Evolutionary conservation across 495 filamentous ascomycete genomes (phyloP).

Genomic region (Neurospora sp.): DNA sequence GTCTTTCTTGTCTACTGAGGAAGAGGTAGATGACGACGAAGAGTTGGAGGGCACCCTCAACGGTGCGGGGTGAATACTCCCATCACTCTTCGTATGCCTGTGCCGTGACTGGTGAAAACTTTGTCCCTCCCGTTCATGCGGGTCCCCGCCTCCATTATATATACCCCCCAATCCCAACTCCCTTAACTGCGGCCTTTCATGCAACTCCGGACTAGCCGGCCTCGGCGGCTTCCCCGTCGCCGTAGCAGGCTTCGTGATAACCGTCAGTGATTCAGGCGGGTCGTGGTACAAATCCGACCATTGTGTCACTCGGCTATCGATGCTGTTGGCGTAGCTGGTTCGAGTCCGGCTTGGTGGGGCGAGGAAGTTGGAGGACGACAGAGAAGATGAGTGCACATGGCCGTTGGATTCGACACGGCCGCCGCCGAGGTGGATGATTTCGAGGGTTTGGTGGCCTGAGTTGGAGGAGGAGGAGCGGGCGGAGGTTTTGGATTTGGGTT

Average conservation of each 20-base stretch:
- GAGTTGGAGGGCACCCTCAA: slow-evolving; percentile 11
- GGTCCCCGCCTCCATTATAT: neutral
- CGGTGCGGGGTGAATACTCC: slow-evolving; percentile 9
- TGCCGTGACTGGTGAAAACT: neutral
- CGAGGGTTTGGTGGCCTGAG: slow-evolving; percentile 2
- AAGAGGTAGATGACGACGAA: neutral
- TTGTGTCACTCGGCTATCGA: slow-evolving; percentile 23
- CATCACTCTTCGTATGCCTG: slow-evolving; percentile 1
- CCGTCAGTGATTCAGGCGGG: neutral
- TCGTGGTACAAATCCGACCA: slow-evolving; percentile 23
- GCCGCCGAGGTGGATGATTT: slow-evolving; percentile 27
- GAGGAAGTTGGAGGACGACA: slow-evolving; percentile 3
- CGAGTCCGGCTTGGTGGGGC: neutral
- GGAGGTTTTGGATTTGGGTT: neutral
- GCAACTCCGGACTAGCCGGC: neutral
- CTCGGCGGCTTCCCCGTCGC: neutral
- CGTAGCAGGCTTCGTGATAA: neutral
- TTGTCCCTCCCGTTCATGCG: neutral
- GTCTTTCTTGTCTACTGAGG: neutral
- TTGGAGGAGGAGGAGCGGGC: neutral
- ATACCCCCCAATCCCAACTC: neutral
- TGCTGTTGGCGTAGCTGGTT: slow-evolving; percentile 6
- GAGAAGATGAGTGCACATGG: neutral
- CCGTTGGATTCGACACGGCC: slow-evolving; percentile 10
- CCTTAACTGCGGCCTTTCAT: neutral